phyloP scores from a whole-genome alignment of 306 rosid species.

The Quercus wislizeni region DNA sequence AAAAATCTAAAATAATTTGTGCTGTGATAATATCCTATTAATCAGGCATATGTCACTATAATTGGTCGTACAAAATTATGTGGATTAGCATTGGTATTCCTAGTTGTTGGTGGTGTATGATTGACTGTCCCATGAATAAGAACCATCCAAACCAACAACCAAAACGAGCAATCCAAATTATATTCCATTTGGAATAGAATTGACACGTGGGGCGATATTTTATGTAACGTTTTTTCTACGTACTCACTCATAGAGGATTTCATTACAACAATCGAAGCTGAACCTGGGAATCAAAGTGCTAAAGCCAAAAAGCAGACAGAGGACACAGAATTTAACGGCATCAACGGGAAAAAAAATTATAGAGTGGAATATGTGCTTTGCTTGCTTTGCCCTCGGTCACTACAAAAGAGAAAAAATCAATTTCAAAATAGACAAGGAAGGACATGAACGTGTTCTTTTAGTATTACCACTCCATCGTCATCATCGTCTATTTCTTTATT shows the following conservation, averaged over 20 bases:
- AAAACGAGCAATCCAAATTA: no score
- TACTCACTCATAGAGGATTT: not conserved
- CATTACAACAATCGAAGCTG: not conserved
- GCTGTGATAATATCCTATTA: no score
- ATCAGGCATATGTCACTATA: no score
- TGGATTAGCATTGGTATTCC: no score
- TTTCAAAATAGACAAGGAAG: not conserved
- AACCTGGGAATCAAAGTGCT: not conserved
- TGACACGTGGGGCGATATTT: no score
- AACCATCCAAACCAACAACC: no score
- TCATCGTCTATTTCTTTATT: not conserved
- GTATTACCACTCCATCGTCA: constrained; percentile 19
- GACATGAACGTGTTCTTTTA: constrained; percentile 12
- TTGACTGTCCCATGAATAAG: no score
- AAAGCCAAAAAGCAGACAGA: not conserved
- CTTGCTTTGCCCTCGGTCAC: constrained; percentile 38
- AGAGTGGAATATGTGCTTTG: constrained; percentile 43
- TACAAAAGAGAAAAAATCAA: not conserved
- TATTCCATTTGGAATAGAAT: no score
- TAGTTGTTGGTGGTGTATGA: no score
- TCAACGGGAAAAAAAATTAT: not conserved
- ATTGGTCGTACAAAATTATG: no score
- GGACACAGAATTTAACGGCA: constrained; percentile 26
- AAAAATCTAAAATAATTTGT: no score
- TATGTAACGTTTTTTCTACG: no score